Evolutionary conservation across 371 early-diverging fungal species (phyloP).

Genomic region (Cokeromyces recurvatus): DNA sequence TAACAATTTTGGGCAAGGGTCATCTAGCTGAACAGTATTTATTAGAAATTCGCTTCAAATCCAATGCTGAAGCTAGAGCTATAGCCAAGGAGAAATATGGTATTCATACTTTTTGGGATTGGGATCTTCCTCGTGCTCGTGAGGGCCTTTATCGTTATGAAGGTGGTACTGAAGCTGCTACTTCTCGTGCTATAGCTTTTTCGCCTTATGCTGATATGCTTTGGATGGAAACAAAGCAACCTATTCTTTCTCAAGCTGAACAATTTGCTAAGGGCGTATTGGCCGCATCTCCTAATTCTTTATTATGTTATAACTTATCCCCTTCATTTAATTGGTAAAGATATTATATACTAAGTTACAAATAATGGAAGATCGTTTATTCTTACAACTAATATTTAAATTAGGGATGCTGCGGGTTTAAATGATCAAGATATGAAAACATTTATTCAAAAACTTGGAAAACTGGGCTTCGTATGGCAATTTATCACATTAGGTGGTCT

Average conservation of each 20-base stretch:
- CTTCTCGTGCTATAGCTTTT: constrained; percentile 85
- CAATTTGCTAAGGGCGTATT: constrained; percentile 88
- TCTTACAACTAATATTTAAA: not conserved
- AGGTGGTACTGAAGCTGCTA: constrained; percentile 91
- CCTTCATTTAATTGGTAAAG: constrained; percentile 99
- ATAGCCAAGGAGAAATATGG: constrained; percentile 73
- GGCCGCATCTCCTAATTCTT: constrained; percentile 49
- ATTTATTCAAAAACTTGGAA: constrained; percentile 79
- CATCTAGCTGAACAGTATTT: constrained; percentile 51
- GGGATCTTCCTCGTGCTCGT: constrained; percentile 89
- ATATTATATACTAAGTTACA: too few relatives aligned
- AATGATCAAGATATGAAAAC: constrained; percentile 82
- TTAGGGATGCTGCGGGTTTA: constrained; percentile 85
- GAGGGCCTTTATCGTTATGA: constrained; percentile 97
- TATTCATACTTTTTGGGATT: constrained; percentile 86
- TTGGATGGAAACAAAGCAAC: constrained; percentile 98
- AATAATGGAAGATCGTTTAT: not conserved
- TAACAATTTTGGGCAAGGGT: constrained; percentile 51
- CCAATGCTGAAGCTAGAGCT: constrained; percentile 79
- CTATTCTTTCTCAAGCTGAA: constrained; percentile 88
- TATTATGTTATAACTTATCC: constrained; percentile 94
- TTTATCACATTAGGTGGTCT: constrained; percentile 98
- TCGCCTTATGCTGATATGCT: constrained; percentile 92
- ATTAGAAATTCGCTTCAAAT: constrained; percentile 55
- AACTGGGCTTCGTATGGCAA: constrained; percentile 96